Evolutionary conservation across 2,329 filamentous ascomycete genomes (phyloP).

Genomic region (Exophiala alcalophila): DNA sequence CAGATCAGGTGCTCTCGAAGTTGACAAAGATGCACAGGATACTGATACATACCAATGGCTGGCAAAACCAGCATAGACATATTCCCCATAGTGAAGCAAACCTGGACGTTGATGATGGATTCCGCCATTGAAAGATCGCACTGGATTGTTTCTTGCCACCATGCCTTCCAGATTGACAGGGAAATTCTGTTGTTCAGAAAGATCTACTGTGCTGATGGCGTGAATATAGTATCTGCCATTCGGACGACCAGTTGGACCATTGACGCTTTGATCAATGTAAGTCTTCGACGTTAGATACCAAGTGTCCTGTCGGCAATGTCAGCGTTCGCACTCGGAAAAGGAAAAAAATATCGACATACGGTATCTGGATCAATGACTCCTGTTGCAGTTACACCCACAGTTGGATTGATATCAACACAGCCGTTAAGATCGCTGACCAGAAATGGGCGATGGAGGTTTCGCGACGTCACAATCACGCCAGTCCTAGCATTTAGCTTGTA

Average conservation of each 20-base stretch:
- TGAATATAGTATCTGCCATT: constrained; percentile 44
- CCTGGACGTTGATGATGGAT: constrained; percentile 53
- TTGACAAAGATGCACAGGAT: no score
- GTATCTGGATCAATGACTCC: constrained; percentile 52
- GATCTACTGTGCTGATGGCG: constrained; percentile 40
- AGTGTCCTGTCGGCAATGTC: constrained; percentile 36
- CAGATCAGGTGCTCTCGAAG: no score
- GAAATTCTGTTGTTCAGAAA: constrained; percentile 43
- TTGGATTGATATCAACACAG: constrained; percentile 50
- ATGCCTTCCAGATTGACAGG: constrained; percentile 50
- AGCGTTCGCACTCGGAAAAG: background rate
- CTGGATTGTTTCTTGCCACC: constrained; percentile 46
- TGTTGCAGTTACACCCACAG: constrained; percentile 49
- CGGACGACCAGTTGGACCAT: constrained; percentile 33
- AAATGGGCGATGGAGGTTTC: constrained; percentile 48
- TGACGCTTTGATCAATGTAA: constrained; percentile 43
- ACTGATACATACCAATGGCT: constrained; percentile 45
- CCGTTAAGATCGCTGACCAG: constrained; percentile 47
- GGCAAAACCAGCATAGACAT: constrained; percentile 54
- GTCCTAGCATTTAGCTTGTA: constrained; percentile 44
- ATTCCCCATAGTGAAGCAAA: constrained; percentile 46
- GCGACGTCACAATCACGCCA: constrained; percentile 38
- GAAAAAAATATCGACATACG: background rate
- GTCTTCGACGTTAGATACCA: constrained; percentile 52
- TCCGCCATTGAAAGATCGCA: constrained; percentile 53